A percentile compares a stretch with the other conserved stretches of the same genome.
Conservation (phyloP, 495 filamentous ascomycete species). For the Lophiotrema nucula region DNA sequence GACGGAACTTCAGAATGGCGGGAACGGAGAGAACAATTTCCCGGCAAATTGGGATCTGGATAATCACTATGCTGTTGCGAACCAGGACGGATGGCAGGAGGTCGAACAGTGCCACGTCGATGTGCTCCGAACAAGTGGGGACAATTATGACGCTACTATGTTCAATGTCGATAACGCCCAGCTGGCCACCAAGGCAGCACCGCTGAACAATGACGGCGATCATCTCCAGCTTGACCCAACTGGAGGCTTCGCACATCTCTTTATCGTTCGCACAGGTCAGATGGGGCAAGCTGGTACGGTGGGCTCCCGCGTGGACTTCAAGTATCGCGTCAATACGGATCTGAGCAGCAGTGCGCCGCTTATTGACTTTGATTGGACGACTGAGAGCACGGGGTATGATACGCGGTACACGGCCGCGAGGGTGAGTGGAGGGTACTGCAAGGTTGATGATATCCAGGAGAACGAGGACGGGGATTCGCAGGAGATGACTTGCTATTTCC, state of each 20-base stretch:
- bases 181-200: background rate
- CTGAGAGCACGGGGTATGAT: background rate
- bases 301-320: background rate
- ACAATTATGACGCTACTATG: background rate
- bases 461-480: background rate
- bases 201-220: background rate
- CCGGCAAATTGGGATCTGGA: background rate
- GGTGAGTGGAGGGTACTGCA: background rate
- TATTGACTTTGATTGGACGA: background rate
- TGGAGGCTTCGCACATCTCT: background rate
- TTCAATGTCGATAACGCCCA: background rate
- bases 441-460: background rate
- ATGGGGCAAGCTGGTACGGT: background rate
- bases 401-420: background rate
- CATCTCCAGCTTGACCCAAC: background rate
- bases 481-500: background rate
- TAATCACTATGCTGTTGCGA: background rate
- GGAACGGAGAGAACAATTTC: background rate
- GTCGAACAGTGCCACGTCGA: background rate
- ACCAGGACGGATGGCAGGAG: background rate
- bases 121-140: background rate
- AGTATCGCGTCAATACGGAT: background rate
- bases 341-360: background rate
- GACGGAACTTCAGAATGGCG: background rate
- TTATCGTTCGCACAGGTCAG: background rate